Percentiles rank a stretch among this genome's conserved stretches.
phyloP scores from a whole-genome alignment of 2,329 filamentous ascomycete genomes.

The Fusarium sp. region DNA sequence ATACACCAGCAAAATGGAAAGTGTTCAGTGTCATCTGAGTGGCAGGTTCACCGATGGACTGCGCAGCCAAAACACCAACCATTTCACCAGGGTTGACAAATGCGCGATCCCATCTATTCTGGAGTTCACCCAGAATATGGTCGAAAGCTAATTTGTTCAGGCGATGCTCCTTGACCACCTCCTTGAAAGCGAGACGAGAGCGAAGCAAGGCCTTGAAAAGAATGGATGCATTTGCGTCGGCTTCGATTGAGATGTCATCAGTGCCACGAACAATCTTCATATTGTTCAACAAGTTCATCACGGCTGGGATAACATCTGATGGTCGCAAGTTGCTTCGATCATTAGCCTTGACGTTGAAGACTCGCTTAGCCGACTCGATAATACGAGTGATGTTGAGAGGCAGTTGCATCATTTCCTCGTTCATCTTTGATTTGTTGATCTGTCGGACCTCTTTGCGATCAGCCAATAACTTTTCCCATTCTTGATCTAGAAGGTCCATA shows the following conservation, averaged over 20 bases:
- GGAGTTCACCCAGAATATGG: constrained; percentile 90
- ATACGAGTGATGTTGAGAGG: constrained; percentile 93
- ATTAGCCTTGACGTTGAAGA: constrained; percentile 89
- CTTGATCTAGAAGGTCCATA: constrained; percentile 87
- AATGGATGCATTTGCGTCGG: constrained; percentile 87
- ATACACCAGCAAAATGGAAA: constrained; percentile 99
- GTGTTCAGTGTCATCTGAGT: constrained; percentile 99
- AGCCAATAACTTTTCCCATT: constrained; percentile 82
- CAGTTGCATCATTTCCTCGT: constrained; percentile 88
- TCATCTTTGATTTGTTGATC: constrained; percentile 75
- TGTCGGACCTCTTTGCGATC: constrained; percentile 81
- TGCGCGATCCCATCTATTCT: constrained; percentile 87
- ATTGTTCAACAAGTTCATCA: constrained; percentile 79
- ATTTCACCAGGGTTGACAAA: constrained; percentile 95
- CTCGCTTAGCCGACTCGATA: constrained; percentile 88
- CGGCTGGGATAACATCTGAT: constrained; percentile 83
- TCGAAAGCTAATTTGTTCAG: constrained; percentile 93
- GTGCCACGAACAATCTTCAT: constrained; percentile 88
- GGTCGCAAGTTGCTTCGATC: constrained; percentile 91
- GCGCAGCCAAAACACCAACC: constrained; percentile 96
- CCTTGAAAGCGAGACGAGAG: constrained; percentile 91
- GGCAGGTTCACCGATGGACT: constrained; percentile 98
- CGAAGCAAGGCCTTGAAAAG: constrained; percentile 93
- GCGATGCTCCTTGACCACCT: constrained; percentile 85
- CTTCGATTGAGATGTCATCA: constrained; percentile 85